phyloP scores from a whole-genome alignment of 148 eudicot genomes.

The Camellia japonica region DNA sequence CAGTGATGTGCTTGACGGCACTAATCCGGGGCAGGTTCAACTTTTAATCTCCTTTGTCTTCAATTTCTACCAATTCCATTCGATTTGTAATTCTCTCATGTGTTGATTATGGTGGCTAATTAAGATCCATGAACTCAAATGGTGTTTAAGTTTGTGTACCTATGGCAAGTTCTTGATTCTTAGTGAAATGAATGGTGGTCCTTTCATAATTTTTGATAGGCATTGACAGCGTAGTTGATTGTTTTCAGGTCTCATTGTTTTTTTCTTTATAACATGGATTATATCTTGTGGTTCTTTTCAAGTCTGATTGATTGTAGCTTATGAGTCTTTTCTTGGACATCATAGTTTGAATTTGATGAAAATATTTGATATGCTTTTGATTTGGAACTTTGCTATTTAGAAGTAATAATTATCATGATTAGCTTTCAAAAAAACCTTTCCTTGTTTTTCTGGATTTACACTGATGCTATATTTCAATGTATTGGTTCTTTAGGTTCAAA shows the following conservation, averaged over 20 bases:
- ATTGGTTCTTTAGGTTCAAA: neutral
- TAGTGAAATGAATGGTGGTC: neutral
- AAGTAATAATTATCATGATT: neutral
- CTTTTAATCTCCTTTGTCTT: neutral
- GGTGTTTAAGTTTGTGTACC: neutral
- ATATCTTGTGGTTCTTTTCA: too few species aligned
- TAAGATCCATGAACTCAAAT: neutral
- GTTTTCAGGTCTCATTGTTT: too few species aligned
- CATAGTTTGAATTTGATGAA: too few species aligned
- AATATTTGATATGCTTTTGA: too few species aligned
- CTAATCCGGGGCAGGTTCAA: slow-evolving; percentile 72
- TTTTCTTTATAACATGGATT: neutral
- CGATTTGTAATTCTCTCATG: neutral
- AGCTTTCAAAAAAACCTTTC: neutral
- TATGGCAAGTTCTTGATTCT: neutral
- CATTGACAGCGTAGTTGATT: too few species aligned
- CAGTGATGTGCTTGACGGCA: slow-evolving; percentile 60
- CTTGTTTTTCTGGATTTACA: neutral
- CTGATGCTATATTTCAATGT: neutral
- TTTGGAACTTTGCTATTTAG: too few species aligned
- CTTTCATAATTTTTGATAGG: neutral
- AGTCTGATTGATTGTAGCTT: too few species aligned
- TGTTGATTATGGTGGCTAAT: neutral
- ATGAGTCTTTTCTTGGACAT: too few species aligned
- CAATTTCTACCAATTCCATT: neutral